These are phyloP conservation scores for Epichloe elymi DNA, from an alignment of 2,329 filamentous ascomycete species.

Conservation along the genomic window DNA sequence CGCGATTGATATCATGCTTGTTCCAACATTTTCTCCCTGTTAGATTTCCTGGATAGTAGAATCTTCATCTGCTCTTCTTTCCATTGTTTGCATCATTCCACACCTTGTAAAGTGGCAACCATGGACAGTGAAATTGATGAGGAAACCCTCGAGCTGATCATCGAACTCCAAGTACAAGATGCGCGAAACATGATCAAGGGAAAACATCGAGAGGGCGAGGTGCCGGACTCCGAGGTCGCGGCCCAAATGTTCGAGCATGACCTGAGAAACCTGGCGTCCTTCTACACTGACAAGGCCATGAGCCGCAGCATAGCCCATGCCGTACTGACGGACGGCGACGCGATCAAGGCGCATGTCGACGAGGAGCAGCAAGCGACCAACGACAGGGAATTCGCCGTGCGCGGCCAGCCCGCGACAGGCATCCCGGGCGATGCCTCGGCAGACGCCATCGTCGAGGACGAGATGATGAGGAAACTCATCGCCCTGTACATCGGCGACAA, in stretches of 20 bases:
- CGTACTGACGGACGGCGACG: conserved; percentile 5
- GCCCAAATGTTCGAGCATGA: conserved; percentile 7
- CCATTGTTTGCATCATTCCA: too few relatives aligned
- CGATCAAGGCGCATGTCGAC: not conserved
- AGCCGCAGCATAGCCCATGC: conserved; percentile 10
- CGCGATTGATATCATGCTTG: too few relatives aligned
- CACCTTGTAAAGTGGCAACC: not conserved
- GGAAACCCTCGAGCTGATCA: conserved; percentile 8
- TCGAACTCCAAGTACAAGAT: conserved; percentile 11
- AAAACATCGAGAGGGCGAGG: conserved; percentile 2
- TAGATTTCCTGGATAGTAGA: too few relatives aligned
- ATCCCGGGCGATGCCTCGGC: not conserved
- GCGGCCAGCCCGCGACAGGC: too few relatives aligned
- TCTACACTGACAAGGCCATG: conserved; percentile 7
- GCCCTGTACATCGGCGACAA: not conserved
- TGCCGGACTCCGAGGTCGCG: conserved; percentile 6
- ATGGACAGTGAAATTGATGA: conserved; percentile 2
- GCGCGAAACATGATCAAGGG: conserved; percentile 6
- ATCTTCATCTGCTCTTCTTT: too few relatives aligned
- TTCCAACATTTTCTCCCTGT: too few relatives aligned
- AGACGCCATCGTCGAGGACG: not conserved
- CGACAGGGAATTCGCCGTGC: not conserved
- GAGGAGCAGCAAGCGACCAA: not conserved
- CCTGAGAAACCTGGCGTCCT: conserved; percentile 2
- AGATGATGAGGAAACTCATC: not conserved